Conservation (phyloP, 192 early-diverging fungal species). For the Neocallimastix lanati region DNA sequence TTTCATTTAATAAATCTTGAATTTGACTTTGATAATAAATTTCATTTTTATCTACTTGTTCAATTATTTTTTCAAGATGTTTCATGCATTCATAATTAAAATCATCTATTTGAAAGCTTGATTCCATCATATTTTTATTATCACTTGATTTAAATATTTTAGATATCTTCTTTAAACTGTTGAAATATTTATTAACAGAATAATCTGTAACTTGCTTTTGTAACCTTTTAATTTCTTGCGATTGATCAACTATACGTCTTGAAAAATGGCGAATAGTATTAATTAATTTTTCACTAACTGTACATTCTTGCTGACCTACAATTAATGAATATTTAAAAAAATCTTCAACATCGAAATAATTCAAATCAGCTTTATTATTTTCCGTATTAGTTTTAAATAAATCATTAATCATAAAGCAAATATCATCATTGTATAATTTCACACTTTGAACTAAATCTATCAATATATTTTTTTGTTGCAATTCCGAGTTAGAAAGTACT, state of each 20-base stretch:
- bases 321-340: background rate
- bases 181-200: background rate
- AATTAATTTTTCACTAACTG: background rate
- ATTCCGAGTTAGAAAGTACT: background rate
- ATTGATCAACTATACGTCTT: background rate
- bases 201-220: background rate
- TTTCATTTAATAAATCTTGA: background rate
- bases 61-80: background rate
- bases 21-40: background rate
- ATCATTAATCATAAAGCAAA: background rate
- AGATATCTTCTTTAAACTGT: background rate
- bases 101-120: background rate
- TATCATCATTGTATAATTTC: background rate
- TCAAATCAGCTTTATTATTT: background rate
- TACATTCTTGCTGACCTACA: background rate
- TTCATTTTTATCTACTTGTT: background rate
- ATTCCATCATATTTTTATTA: background rate
- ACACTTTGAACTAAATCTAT: background rate
- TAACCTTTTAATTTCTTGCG: background rate
- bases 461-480: background rate
- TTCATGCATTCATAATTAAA: background rate
- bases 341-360: background rate
- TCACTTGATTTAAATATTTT: no score
- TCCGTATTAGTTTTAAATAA: background rate
- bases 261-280: background rate